Percentiles rank a stretch among this genome's conserved stretches.
phyloP scores from a whole-genome alignment of 1,284 basidiomycete genomes.

The Cryptococcus sp. region DNA sequence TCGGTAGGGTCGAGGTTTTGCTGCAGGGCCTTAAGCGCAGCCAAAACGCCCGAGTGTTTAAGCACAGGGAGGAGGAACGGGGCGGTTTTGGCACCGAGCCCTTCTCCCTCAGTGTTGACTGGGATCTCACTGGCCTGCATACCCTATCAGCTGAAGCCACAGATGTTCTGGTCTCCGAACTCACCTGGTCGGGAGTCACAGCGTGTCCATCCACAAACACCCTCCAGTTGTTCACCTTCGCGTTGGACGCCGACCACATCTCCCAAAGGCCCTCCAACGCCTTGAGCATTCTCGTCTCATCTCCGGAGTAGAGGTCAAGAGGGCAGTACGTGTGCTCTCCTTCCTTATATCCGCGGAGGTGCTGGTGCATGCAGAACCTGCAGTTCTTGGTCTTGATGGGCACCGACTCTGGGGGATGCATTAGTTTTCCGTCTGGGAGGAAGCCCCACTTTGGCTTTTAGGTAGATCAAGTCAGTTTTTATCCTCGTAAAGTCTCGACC shows the following conservation, averaged over 20 bases:
- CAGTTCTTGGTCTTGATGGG: slow-evolving; percentile 67
- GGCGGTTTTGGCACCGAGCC: slow-evolving; percentile 11
- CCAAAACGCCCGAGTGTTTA: slow-evolving; percentile 58
- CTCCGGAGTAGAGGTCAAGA: slow-evolving; percentile 75
- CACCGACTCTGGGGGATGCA: slow-evolving; percentile 59
- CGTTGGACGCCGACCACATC: slow-evolving; percentile 63
- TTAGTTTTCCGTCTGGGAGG: slow-evolving; percentile 60
- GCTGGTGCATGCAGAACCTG: slow-evolving; percentile 84
- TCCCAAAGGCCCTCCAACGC: slow-evolving; percentile 71
- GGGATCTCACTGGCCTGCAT: slow-evolving; percentile 18
- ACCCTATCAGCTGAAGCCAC: slow-evolving; percentile 9
- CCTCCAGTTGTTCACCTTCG: slow-evolving; percentile 71
- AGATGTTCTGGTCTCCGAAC: slow-evolving; percentile 22
- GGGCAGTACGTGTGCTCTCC: slow-evolving; percentile 65
- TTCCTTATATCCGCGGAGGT: slow-evolving; percentile 47
- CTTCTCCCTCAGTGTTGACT: neutral
- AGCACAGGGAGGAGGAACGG: slow-evolving; percentile 56
- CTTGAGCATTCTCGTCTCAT: slow-evolving; percentile 57
- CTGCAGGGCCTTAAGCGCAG: slow-evolving; percentile 63
- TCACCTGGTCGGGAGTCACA: slow-evolving; percentile 62
- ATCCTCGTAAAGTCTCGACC: neutral
- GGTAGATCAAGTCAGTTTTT: neutral
- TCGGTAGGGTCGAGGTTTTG: slow-evolving; percentile 75
- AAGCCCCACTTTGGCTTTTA: slow-evolving; percentile 91
- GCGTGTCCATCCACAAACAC: slow-evolving; percentile 66